Evolutionary conservation across 2,329 filamentous ascomycete genomes (phyloP).

Genomic region (Aureobasidium melanogenum): DNA sequence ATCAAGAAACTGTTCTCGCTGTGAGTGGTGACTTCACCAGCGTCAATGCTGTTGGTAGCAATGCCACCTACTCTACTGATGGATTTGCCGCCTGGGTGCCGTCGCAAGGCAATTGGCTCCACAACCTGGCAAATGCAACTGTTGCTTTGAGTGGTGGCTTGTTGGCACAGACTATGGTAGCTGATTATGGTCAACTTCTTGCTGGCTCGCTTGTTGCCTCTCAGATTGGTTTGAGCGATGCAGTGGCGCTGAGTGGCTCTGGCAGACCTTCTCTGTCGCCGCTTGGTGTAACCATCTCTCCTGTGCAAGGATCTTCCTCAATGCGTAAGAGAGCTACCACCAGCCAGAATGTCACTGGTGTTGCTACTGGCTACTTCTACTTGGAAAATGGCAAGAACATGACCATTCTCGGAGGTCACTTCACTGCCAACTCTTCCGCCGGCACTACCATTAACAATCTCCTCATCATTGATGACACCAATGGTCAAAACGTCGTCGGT

Average conservation of each 20-base stretch:
- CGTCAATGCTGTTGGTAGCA: conserved; percentile 59
- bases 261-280: conserved; percentile 33
- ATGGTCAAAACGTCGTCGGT: conserved; percentile 58
- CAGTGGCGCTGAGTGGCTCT: conserved; percentile 52
- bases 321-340: conserved; percentile 32
- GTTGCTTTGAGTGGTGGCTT: conserved; percentile 65
- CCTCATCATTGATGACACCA: conserved; percentile 69
- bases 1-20: conserved; percentile 64
- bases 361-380: conserved; percentile 75
- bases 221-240: conserved; percentile 63
- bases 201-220: conserved; percentile 76
- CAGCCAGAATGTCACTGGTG: conserved; percentile 49
- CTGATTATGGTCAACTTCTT: conserved; percentile 56
- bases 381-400: conserved; percentile 61
- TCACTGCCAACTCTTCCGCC: conserved; percentile 60
- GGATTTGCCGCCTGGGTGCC: conserved; percentile 92
- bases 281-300: conserved; percentile 47
- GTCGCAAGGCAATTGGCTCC: conserved; percentile 76
- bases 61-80: conserved; percentile 51
- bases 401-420: conserved; percentile 82
- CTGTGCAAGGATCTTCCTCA: conserved; percentile 21
- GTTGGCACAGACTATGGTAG: conserved; percentile 59
- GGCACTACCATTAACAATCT: conserved; percentile 71
- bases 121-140: conserved; percentile 58
- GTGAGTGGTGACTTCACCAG: conserved; percentile 72